Evolutionary conservation across 2,329 filamentous ascomycete species (phyloP), one percentile per base, ranked within the genome.

Genomic region (Penicillium griseofulvum): DNA sequence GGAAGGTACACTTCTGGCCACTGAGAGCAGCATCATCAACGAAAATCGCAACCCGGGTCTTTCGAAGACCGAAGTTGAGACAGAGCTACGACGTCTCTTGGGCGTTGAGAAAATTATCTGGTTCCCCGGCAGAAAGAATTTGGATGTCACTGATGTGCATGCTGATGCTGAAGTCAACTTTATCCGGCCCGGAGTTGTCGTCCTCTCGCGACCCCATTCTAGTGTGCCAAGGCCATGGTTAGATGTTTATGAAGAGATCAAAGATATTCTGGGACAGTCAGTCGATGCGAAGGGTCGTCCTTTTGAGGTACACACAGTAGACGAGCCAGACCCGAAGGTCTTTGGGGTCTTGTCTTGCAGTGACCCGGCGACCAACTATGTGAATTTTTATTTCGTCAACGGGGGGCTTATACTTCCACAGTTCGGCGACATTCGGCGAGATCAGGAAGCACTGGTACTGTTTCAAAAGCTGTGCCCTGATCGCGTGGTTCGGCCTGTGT

Each of bases 321-420:
- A 65, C 4, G 67, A 71, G 54, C 67, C 68, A 8, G 56, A 59
- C 14, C 59, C 61, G 5, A 39, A 36, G 11, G 6, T 24, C 16
- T 19, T 62, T 14, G 51, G 56, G 19, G 6, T 29, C 7, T 24
- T 42, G 41, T 29, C 48, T 0, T 55, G 62, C 19, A 56, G 60
- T 16, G 56, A 67, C 7, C 64, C 68, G 9, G 56, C 59, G 6
- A 62, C 61, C 1, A 64, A 65, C 14, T 70, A 70, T 54, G 66
- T 65, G 24, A 70, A 70, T 43, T 70, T 65, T 28, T 65, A 65
- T 28, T 63, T 70, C 19, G 65, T 66, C n/a, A 71, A 70, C 51
- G 67, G 61, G 0, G 66, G 63, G 3, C 49, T 70, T 5, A 60
- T 71, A 26, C 12, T 69, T 19, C 66, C 68, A 4, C 58, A 61